Base-by-base conservation (phyloP, 2,329 filamentous ascomycete genomes). In the Aspergillus sp. region DNA sequence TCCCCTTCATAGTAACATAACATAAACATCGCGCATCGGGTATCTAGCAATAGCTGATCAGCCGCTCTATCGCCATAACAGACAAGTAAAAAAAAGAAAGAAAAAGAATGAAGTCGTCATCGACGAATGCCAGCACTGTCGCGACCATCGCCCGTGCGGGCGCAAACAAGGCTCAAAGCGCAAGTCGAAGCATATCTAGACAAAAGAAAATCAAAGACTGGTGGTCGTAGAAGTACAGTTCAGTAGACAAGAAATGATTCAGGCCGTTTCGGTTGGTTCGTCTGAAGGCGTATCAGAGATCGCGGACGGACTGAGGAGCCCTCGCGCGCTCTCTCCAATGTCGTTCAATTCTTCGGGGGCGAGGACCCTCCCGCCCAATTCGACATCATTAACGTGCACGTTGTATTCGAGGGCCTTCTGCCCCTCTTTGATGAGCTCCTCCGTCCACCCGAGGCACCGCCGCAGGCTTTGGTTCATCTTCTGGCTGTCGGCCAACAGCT, bases 391-490 rank as follows among this genome's bases (percentile, higher is more conserved):
- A 7, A 88, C 83, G 25, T 82, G 82, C 21, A 97, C 89, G 53
- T 83, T 81, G 67, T 96, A 96, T 45, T 88, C 87, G 2, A 99
- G 80, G 0, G 94, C 94, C 67, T 90, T 93, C 65, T 86, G 88
- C 5, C 88, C 94, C 62, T 97, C 91, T 45, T 84, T 87, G 69
- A 99, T 96, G 42, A 99, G 81, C 57, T 89, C 87, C 67, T 99
- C 93, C 0, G 92, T 95, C 83, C 90, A 93, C 59, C 86, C 86
- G 31, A 97, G 80, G 70, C 94, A 99, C 45, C 90, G 83, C 70
- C 91, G 95, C 43, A 99, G 81, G 69, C 89, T 96, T 69, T 95
- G 89, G 67, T 97, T 97, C 79, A 97, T 91, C 75, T 91, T 95
- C 66, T 97, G 91, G 60, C 88, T 94, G 68, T 96, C 92, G 36